These are phyloP conservation scores for Rhodotorula kratochvilovae DNA, from an alignment of 768 basidiomycete genomes.

Conservation along the genomic window DNA sequence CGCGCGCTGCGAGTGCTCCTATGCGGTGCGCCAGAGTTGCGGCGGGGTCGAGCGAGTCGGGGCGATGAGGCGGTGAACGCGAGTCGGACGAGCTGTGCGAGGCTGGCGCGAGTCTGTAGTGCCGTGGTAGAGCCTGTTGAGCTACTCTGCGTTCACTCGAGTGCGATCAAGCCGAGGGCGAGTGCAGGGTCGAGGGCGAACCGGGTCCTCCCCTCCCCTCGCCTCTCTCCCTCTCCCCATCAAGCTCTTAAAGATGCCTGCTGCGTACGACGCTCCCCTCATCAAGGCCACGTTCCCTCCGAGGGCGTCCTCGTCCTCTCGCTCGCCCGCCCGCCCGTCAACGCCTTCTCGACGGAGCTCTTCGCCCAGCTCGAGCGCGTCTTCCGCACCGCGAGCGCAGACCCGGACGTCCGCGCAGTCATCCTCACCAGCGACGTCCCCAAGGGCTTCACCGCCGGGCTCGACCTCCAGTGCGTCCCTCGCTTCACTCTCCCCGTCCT, in stretches of 20 bases:
- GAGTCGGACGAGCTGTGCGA: no score
- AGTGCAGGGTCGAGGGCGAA: neutral
- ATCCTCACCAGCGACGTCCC: constrained; percentile 68
- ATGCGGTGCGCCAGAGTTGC: no score
- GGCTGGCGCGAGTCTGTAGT: no score
- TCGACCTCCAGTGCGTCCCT: constrained; percentile 59
- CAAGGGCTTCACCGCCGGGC: constrained; percentile 74
- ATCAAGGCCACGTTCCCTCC: constrained; percentile 34
- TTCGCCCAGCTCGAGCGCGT: constrained; percentile 66
- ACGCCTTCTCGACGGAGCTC: constrained; percentile 63
- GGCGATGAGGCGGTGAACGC: neutral
- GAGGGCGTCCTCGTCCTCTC: constrained; percentile 50
- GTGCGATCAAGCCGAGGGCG: neutral
- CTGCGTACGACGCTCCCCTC: constrained; percentile 47
- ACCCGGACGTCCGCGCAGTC: constrained; percentile 63
- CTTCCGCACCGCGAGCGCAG: constrained; percentile 57
- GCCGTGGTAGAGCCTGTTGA: no score
- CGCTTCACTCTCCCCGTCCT: neutral
- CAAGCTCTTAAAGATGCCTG: constrained; percentile 46
- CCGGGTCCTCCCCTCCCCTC: neutral
- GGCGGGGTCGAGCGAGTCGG: no score
- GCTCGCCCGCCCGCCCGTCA: constrained; percentile 57
- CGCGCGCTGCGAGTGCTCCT: no score
- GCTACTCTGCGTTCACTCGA: no score
- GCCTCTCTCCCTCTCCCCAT: neutral